Base-by-base conservation (phyloP, 148 eudicot genomes). In the Fagopyrum homotropicum region DNA sequence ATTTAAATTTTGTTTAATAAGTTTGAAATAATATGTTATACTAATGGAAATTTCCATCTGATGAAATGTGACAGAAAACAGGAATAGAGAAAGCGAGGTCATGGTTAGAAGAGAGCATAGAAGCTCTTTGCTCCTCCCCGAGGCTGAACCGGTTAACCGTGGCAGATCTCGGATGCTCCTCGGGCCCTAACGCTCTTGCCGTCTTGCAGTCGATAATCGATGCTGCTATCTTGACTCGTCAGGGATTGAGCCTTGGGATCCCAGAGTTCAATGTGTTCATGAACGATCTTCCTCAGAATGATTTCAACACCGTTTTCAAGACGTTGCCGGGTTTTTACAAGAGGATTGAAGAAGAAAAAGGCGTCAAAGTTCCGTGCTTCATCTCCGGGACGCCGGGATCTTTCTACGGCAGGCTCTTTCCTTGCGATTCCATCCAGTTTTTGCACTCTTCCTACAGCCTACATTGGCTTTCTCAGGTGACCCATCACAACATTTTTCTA, bases 231-330 rank as follows among this genome's bases (percentile, higher is more conserved):
- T 16, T 7, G 60, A 55, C 60, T 16, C 17, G 60, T n/a, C 60
- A 55, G 17, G 17, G 60, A 4, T 16, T 22, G 6, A 22, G 60
- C 60, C 19, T 55, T 3, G 5, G 6, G 17, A 16, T 55, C 19
- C 60, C 60, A 5, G 60, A 55, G 22, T 64, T 64, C 45, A 64
- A 9, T 29, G 43, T 19, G 11, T 64, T 6, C 17, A 29, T 64
- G 45, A 64, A 64, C 30, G 70, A 64, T 43, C 70, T 64, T 64
- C 70, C 70, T 29, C 44, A 12, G 45, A 64, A 64, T 43, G 70
- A 64, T 35, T 35, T 35, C 40, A 35, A 35, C 40, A 35, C 40
- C 1, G 1, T 35, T 35, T 35, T 35, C 40, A 35, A 35, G 40
- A 35, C 40, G 1, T 35, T 35, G 3, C 40, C 40, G 40, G 40